A percentile compares a stretch with the other conserved stretches of the same genome.
Evolutionary conservation across 176 grass and related monocot genomes (phyloP).

Genomic region (Thalia dealbata): DNA sequence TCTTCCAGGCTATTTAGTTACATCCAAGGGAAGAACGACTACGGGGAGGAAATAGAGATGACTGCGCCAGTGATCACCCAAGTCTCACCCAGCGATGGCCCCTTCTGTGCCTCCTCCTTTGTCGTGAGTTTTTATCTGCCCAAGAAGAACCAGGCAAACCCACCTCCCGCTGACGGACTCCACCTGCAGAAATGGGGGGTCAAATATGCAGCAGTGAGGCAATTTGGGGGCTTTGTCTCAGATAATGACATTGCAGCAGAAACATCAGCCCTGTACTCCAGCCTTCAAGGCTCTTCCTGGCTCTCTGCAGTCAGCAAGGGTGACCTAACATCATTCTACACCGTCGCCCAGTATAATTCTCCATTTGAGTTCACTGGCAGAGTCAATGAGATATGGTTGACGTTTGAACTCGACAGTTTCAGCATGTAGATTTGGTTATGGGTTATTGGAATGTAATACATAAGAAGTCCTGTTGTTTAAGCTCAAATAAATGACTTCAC

Average conservation of each 20-base stretch:
- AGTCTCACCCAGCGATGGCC: slow-evolving; percentile 65
- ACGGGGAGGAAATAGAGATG: slow-evolving; percentile 72
- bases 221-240: slow-evolving; percentile 61
- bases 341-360: slow-evolving; percentile 88
- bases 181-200: slow-evolving; percentile 39
- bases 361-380: slow-evolving; percentile 82
- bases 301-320: slow-evolving; percentile 40
- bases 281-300: slow-evolving; percentile 64
- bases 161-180: slow-evolving; percentile 59
- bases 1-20: slow-evolving; percentile 63
- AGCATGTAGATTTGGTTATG: not conserved
- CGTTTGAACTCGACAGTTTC: slow-evolving; percentile 23
- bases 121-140: slow-evolving; percentile 83
- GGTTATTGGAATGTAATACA: too few relatives aligned
- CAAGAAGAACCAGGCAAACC: slow-evolving; percentile 54
- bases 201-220: slow-evolving; percentile 52
- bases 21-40: slow-evolving; percentile 76
- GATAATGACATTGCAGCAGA: slow-evolving; percentile 48
- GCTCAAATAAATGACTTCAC: too few relatives aligned
- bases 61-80: slow-evolving; percentile 73
- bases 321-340: slow-evolving; percentile 40
- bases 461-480: not conserved
- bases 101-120: slow-evolving; percentile 74
- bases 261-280: slow-evolving; percentile 48
- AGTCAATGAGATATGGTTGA: slow-evolving; percentile 96